These are phyloP conservation scores for Fusarium beomiforme DNA, from an alignment of 2,329 filamentous ascomycete species.

Conservation along the genomic window DNA sequence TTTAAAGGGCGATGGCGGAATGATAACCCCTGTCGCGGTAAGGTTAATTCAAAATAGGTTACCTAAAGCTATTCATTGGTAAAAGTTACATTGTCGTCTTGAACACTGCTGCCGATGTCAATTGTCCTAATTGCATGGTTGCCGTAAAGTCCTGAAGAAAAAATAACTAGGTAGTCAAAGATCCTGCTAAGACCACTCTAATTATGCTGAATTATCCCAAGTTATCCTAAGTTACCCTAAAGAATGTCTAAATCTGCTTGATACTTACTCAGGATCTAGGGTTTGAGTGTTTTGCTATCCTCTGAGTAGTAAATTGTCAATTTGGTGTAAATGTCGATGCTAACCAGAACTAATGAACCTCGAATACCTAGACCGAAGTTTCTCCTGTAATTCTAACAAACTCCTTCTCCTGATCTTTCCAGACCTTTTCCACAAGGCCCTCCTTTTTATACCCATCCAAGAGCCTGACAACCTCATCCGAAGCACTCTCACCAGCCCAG, in stretches of 20 bases:
- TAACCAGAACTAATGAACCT: accelerated
- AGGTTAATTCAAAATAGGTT: neutral
- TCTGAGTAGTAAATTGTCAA: no score
- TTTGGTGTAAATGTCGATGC: no score
- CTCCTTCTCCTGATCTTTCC: constrained; percentile 37
- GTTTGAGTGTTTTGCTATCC: no score
- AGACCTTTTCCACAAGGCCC: constrained; percentile 34
- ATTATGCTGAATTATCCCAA: no score
- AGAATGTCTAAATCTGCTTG: no score
- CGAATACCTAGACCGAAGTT: neutral
- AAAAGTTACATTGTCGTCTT: neutral
- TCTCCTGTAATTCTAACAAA: constrained; percentile 33
- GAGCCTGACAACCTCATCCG: constrained; percentile 17
- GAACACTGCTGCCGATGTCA: neutral
- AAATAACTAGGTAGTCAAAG: no score
- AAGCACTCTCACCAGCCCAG: constrained; percentile 35
- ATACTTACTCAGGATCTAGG: no score
- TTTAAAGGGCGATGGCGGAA: neutral
- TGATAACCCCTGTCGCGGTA: neutral
- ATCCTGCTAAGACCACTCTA: no score
- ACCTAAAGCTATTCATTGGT: neutral
- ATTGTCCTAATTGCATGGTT: neutral
- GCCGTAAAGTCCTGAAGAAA: neutral
- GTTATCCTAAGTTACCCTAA: no score
- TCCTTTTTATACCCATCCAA: constrained; percentile 29